These are phyloP conservation scores for Trichoderma guizhouense DNA, from an alignment of 2,329 filamentous ascomycete species.

Conservation along the genomic window DNA sequence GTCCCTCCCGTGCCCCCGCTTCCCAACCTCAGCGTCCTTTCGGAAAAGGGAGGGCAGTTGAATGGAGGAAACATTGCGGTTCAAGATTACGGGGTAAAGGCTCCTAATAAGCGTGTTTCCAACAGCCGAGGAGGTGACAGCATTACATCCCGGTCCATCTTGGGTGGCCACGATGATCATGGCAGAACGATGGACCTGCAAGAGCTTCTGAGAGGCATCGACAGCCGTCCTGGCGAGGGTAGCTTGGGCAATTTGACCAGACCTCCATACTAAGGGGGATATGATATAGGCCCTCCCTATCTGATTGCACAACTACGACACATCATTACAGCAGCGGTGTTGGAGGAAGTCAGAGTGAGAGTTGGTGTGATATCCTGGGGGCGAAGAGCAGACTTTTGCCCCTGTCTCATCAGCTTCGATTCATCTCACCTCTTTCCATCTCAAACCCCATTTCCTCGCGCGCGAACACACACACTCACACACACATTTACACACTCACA, in stretches of 20 bases:
- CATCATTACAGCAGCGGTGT: background rate
- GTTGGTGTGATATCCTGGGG: background rate
- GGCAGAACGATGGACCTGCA: constrained; percentile 44
- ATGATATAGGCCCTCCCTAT: background rate
- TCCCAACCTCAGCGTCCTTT: constrained; percentile 37
- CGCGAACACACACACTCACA: background rate
- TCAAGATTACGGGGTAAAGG: constrained; percentile 37
- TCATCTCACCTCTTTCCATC: background rate
- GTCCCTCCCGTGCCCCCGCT: constrained; percentile 58
- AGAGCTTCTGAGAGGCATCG: constrained; percentile 49
- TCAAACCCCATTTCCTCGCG: background rate
- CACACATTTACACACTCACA: background rate
- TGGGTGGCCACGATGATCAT: constrained; percentile 32
- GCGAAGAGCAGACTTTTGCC: background rate
- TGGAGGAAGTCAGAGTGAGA: background rate
- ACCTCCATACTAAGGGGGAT: constrained; percentile 46
- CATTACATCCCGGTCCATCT: constrained; percentile 33
- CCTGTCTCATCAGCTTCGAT: background rate
- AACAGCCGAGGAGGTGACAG: constrained; percentile 44
- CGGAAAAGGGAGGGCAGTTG: constrained; percentile 29
- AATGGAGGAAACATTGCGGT: constrained; percentile 29
- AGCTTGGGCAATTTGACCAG: constrained; percentile 44
- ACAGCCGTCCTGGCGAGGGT: constrained; percentile 45
- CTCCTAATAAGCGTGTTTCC: constrained; percentile 33
- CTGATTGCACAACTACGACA: background rate